phyloP scores from a whole-genome alignment of 2,329 filamentous ascomycete genomes.

The Rutstroemia sp. region DNA sequence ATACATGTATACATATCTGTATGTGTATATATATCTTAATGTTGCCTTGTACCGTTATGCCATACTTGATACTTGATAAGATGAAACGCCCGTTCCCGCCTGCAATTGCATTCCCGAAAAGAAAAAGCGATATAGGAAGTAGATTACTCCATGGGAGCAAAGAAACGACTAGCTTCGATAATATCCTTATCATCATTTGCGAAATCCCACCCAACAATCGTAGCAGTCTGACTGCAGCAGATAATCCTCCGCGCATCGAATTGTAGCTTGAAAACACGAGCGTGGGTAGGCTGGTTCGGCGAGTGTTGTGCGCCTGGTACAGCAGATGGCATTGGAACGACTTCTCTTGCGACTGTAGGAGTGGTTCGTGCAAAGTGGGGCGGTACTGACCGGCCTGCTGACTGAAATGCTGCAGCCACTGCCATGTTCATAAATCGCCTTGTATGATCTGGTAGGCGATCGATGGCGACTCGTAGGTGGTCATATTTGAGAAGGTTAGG shows the following conservation, averaged over 20 bases:
- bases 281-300: constrained; percentile 15
- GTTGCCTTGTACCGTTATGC: no score
- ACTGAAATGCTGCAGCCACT: constrained; percentile 1
- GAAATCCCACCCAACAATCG: constrained; percentile 98
- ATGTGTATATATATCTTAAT: no score
- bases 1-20: no score
- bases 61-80: no score
- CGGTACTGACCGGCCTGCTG: not conserved
- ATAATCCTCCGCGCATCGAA: constrained; percentile 92
- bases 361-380: constrained; percentile 1
- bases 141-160: constrained; percentile 51
- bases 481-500: constrained; percentile 20
- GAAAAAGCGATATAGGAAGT: no score
- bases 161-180: constrained; percentile 70
- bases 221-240: constrained; percentile 84
- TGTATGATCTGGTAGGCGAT: constrained; percentile 7
- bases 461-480: constrained; percentile 15
- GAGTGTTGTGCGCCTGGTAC: not conserved
- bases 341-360: not conserved
- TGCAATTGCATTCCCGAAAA: no score
- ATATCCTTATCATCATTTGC: constrained; percentile 78
- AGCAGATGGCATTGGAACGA: constrained; percentile 16
- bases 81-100: no score
- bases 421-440: constrained; percentile 14
- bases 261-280: constrained; percentile 86